Evolutionary conservation across 306 rosid species (phyloP).

Genomic region (Rosa lucieae): DNA sequence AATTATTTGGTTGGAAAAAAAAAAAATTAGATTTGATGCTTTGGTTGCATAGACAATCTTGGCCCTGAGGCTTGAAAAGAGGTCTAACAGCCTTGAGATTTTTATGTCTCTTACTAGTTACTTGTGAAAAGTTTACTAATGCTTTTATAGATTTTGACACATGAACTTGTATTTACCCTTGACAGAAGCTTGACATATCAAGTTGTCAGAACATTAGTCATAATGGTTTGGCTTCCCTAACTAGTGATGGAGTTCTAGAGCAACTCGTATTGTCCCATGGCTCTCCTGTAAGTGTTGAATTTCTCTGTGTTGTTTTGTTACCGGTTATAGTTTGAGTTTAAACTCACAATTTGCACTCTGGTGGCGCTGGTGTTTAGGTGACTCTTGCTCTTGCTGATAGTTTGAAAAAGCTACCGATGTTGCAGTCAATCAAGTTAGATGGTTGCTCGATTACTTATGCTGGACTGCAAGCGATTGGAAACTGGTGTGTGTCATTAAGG

Average conservation of each 20-base stretch:
- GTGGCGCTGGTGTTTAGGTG: slow-evolving; percentile 53
- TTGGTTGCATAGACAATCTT: background rate
- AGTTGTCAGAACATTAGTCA: slow-evolving; percentile 75
- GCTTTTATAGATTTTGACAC: slow-evolving; percentile 5
- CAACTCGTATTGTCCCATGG: slow-evolving; percentile 70
- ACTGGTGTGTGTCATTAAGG: slow-evolving; percentile 56
- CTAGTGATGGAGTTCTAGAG: slow-evolving; percentile 48
- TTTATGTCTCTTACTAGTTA: background rate
- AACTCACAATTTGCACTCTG: slow-evolving; percentile 8
- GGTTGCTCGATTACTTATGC: slow-evolving; percentile 60
- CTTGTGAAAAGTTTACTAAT: background rate
- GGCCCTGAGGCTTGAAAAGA: background rate
- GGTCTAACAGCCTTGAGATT: background rate
- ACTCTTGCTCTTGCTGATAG: slow-evolving; percentile 66
- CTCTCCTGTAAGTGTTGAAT: slow-evolving; percentile 62
- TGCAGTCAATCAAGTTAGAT: slow-evolving; percentile 80
- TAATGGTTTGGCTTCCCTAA: slow-evolving; percentile 61
- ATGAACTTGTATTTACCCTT: slow-evolving; percentile 25
- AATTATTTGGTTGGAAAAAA: background rate
- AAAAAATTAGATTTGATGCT: background rate
- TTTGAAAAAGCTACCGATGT: slow-evolving; percentile 57
- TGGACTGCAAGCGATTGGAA: slow-evolving; percentile 83
- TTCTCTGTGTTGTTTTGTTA: background rate
- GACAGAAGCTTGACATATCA: slow-evolving; percentile 85
- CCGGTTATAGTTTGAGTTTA: slow-evolving; percentile 14